Conservation (phyloP, 495 filamentous ascomycete species). For the Aspergillus wentii region DNA sequence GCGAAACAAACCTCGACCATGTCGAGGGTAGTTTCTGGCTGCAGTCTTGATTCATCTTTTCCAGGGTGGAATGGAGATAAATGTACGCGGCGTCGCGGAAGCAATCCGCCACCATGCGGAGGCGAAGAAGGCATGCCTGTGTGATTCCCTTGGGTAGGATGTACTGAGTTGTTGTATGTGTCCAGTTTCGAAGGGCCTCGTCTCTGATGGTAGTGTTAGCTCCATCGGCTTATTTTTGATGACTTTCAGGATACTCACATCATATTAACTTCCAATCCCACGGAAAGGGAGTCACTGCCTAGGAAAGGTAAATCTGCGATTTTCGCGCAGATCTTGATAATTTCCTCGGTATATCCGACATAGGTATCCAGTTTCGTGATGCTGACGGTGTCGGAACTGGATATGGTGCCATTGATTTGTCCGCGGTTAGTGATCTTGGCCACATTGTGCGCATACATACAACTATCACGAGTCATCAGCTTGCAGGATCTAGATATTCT, state of each 20-base stretch:
- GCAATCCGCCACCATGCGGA: slow-evolving; percentile 40
- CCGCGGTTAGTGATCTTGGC: slow-evolving; percentile 34
- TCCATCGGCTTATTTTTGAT: no score
- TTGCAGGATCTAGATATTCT: no score
- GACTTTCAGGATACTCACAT: slow-evolving; percentile 32
- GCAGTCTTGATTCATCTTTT: slow-evolving; percentile 20
- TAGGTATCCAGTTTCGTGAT: slow-evolving; percentile 38
- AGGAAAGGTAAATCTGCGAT: slow-evolving; percentile 33
- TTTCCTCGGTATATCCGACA: slow-evolving; percentile 40
- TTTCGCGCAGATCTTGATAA: slow-evolving; percentile 33
- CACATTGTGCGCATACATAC: slow-evolving; percentile 36
- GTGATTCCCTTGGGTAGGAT: slow-evolving; percentile 32
- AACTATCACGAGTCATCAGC: slow-evolving; percentile 15
- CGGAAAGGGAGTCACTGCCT: slow-evolving; percentile 16
- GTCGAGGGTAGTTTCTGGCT: not conserved
- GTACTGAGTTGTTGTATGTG: slow-evolving; percentile 21
- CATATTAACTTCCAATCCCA: slow-evolving; percentile 23
- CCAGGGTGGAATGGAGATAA: slow-evolving; percentile 37
- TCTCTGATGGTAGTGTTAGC: slow-evolving; percentile 19
- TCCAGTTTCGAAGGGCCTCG: slow-evolving; percentile 32
- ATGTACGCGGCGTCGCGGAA: slow-evolving; percentile 40
- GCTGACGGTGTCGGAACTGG: slow-evolving; percentile 19
- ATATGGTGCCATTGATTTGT: slow-evolving; percentile 13
- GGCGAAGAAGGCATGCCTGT: slow-evolving; percentile 24
- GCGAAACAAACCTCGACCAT: slow-evolving; percentile 16